Conservation (phyloP, 345 rosid genomes). For the Camelina neglecta region DNA sequence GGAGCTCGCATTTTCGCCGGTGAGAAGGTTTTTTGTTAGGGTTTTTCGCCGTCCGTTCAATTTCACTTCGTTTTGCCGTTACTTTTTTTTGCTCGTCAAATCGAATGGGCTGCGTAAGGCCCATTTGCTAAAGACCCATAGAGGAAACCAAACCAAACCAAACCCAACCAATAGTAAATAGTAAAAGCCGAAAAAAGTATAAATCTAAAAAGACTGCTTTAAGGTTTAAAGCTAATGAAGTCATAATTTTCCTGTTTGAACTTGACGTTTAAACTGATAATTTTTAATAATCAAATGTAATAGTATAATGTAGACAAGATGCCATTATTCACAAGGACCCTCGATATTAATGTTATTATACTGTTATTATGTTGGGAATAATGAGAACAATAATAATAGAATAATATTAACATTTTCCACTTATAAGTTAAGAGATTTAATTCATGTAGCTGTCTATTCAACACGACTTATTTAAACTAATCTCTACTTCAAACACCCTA, state of each 20-base stretch:
- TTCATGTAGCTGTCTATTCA: no score
- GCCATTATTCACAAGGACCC: no score
- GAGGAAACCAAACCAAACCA: slow-evolving; percentile 2
- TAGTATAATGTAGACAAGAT: neutral
- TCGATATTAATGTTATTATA: no score
- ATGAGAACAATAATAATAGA: no score
- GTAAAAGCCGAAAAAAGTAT: neutral
- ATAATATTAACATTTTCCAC: no score
- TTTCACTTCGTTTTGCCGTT: slow-evolving; percentile 28
- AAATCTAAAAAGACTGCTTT: neutral
- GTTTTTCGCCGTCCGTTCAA: slow-evolving; percentile 34
- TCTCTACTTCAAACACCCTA: no score
- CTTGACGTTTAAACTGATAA: slow-evolving; percentile 32
- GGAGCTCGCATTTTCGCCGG: slow-evolving; percentile 49
- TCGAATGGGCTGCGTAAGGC: slow-evolving; percentile 7
- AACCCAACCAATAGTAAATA: slow-evolving; percentile 8
- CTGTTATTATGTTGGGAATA: no score
- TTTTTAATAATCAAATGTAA: neutral
- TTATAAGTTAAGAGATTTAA: no score
- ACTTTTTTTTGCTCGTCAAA: neutral
- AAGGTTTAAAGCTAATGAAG: neutral
- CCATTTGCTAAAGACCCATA: slow-evolving; percentile 25
- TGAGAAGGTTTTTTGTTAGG: slow-evolving; percentile 28
- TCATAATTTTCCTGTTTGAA: slow-evolving; percentile 19
- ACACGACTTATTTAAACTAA: no score